Base-by-base conservation (phyloP, 495 filamentous ascomycete species). In the Friedmanniomyces endolithicus region DNA sequence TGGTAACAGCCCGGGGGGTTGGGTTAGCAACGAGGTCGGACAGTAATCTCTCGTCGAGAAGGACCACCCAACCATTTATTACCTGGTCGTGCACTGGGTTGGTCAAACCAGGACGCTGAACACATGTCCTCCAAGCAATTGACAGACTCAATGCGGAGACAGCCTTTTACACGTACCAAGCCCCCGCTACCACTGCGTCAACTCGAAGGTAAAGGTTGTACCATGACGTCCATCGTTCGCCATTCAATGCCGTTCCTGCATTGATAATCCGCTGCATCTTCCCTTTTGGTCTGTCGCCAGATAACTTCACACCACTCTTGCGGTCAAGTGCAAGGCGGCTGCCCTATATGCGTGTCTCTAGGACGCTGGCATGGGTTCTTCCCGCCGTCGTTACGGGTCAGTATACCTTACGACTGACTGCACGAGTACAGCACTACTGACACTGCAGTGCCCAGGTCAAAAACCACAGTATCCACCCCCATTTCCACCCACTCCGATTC, bases 401-500 rank as follows among this genome's bases (percentile, higher is more conserved):
- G 37, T 19, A 16, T 41, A 14, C 37, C 17, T 6, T 14, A 41
- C 37, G 37, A n/a, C 17, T 14, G 16, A 41, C 6, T 19, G 37
- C 17, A 16, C 37, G 27, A 31, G 9, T 3, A 41, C 37, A 19
- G 37, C 17, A 14, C 17, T 14, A 19, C 37, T 41, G 37, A 41
- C 37, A 41, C 27, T 31, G 4, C 27, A 31, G 17, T 50, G 4
- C 23, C 11, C 47, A 57, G 55, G 35, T 1, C 55, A 57, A 46
- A 29, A 51, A 20, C 55, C 55, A 19, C 55, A 57, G 47, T 57
- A 51, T 37, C 55, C 47, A 24, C 55, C 55, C 17, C 37, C 48
- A 1, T 57, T 51, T 23, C 55, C 55, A 9, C 47, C 48, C 9
- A 57, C 47, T 19, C 47, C 55, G 22, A 54, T 56, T 19, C 49